Percentiles rank a stretch among this genome's conserved stretches.
These are phyloP conservation scores for Gnomoniopsis sp. DNA, from an alignment of 2,329 filamentous ascomycete species.

Conservation along the genomic window DNA sequence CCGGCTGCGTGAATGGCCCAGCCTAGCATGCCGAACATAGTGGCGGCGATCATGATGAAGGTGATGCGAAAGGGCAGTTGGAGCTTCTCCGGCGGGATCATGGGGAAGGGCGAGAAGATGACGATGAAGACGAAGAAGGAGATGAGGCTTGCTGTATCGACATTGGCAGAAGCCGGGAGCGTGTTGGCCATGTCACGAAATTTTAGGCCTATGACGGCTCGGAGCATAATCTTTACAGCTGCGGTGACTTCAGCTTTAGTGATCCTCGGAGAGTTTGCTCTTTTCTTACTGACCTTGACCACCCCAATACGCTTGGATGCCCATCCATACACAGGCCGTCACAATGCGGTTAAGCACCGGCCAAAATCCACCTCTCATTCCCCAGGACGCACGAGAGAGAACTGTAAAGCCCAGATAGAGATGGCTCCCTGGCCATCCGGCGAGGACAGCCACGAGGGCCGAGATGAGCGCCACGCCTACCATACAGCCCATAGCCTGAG, in stretches of 20 bases:
- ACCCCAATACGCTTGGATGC: slow-evolving; percentile 27
- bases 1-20: slow-evolving; percentile 27
- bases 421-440: slow-evolving; percentile 32
- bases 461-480: slow-evolving; percentile 31
- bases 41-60: slow-evolving; percentile 28
- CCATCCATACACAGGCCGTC: slow-evolving; percentile 30
- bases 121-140: slow-evolving; percentile 28
- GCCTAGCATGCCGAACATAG: slow-evolving; percentile 30
- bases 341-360: slow-evolving; percentile 29
- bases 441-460: slow-evolving; percentile 29
- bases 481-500: slow-evolving; percentile 28
- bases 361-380: slow-evolving; percentile 31
- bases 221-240: slow-evolving; percentile 29
- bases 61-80: slow-evolving; percentile 26
- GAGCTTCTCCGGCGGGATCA: slow-evolving; percentile 28
- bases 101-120: slow-evolving; percentile 25
- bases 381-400: slow-evolving; percentile 23
- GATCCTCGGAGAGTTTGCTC: background rate
- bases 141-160: slow-evolving; percentile 26
- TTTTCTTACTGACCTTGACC: slow-evolving; percentile 21
- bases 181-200: slow-evolving; percentile 25
- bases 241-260: background rate
- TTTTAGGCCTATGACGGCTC: slow-evolving; percentile 25
- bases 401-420: slow-evolving; percentile 32
- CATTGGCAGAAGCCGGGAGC: slow-evolving; percentile 23